Base-by-base conservation (phyloP, 345 rosid genomes). In the Eucalyptus regnans region DNA sequence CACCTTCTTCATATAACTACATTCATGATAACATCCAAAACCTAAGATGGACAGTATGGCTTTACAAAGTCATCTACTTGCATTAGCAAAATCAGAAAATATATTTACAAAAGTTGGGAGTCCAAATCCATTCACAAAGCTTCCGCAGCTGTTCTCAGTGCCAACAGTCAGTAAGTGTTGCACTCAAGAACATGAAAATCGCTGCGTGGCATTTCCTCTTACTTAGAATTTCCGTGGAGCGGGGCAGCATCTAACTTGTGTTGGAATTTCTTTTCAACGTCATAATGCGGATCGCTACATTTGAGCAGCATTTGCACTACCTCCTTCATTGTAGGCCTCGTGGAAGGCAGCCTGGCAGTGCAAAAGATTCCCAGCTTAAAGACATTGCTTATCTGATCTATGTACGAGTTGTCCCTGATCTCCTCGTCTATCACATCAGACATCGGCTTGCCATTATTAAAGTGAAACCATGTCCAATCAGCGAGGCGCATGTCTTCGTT, bases 311-410 rank as follows among this genome's bases (percentile, higher is more conserved):
- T 5, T 60, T 27, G 66, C 66, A 60, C 0, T 60, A 60, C 31
- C 66, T 60, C 7, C 66, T 60, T 60, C 66, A 60, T 60, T 60
- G 66, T 25, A 10, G 66, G 66, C 31, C 66, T 60, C 66, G 15
- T 11, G 66, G 66, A 60, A 60, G 66, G 66, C 66, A 10, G n/a
- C 1, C 0, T 0, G 0, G 90, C 91, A 0, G 98, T 95, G 62
- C 98, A 96, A 9, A 86, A 22, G 48, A 96, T 91, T 44, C 98
- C 96, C 7, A 96, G 91, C 89, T 92, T 93, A 89, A 96, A 95
- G 11, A 94, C 92, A 41, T 41, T 83, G 16, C 88, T 89, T 93
- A 94, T 95, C 87, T 94, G 90, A 46, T 93, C 92, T 89, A 88
- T 4, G 83, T 86, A 71, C 46, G 88, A 48, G 1, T 89, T 44